phyloP scores from a whole-genome alignment of 768 basidiomycete species.

The Pulveroboletus ravenelii region DNA sequence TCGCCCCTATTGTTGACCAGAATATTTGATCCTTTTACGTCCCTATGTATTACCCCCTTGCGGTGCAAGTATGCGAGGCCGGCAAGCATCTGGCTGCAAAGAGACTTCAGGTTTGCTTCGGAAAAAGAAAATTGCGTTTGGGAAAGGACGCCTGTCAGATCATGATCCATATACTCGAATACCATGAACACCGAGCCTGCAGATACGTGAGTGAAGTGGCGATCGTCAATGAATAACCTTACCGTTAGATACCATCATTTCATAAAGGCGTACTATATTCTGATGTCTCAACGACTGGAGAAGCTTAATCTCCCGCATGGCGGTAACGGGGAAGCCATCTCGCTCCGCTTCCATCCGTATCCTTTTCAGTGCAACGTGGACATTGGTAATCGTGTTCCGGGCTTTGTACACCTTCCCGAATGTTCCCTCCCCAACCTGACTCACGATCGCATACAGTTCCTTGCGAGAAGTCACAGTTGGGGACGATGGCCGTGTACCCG shows the following conservation, averaged over 20 bases:
- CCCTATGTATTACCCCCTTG: conserved; percentile 94
- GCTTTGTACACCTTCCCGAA: conserved; percentile 99
- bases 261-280: conserved; percentile 85
- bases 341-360: conserved; percentile 97
- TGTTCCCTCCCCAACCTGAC: conserved; percentile 96
- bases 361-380: conserved; percentile 86
- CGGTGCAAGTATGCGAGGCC: conserved; percentile 94
- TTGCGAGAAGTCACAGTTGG: conserved; percentile 30
- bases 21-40: conserved; percentile 99
- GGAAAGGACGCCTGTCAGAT: conserved; percentile 89
- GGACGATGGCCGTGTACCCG: conserved; percentile 25
- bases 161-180: conserved; percentile 99
- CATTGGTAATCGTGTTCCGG: conserved; percentile 69
- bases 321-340: conserved; percentile 98
- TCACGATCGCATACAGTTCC: conserved; percentile 81
- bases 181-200: conserved; percentile 97
- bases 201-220: conserved; percentile 5
- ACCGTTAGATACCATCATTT: conserved; percentile 99
- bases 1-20: conserved; percentile 87
- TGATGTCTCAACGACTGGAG: conserved; percentile 85
- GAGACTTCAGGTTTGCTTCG: conserved; percentile 88
- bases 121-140: conserved; percentile 85
- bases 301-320: conserved; percentile 98
- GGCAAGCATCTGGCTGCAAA: conserved; percentile 92
- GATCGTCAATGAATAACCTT: conserved; percentile 16